Base-by-base conservation (phyloP, 2,329 filamentous ascomycete species). In the Thielaviopsis populi region DNA sequence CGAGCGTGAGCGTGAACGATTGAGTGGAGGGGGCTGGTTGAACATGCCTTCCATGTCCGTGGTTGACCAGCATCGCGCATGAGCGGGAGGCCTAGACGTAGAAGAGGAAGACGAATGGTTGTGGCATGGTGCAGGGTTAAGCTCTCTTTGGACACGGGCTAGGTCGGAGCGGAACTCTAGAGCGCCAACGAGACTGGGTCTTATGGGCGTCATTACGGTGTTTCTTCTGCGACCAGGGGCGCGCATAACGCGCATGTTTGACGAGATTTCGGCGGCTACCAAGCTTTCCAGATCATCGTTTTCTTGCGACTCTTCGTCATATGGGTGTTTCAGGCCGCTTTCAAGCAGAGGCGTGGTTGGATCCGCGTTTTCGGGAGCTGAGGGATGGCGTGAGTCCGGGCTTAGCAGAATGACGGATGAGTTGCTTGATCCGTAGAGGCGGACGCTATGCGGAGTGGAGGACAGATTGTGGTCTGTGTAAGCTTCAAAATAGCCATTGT, bases 91-190 rank as follows among this genome's bases (percentile, higher is more conserved):
- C 22, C 63, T 40, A 4, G 37, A 30, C 13, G 43, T 40, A n/a
- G 53, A 13, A 40, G 64, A 24, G 71, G 67, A 1, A 69, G 66
- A 24, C 69, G 61, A n/a, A 68, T 68, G 22, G 67, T 69, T 7
- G n/a, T 56, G 50, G 4, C 50, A 30, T 33, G 50, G 27, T 11
- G 53, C 48, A 33, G 62, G 58, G n/a, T 42, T 63, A 42, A 53
- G 61, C 53, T 60, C 62, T 68, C 85, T 88, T 70, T 95, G 86
- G 64, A 99, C 75, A 2, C 91, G 91, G n/a, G 89, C 87, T 56
- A 99, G 77, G 2, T 96, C 87, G 1, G 92, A 92, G 69, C 91
- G 83, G 69, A 99, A 99, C 74, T 99, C 94, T 65, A 99, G 78
- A 8, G 89, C 94, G 53, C 94, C 94, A 2, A 99, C 87, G 58